Evolutionary conservation across 179 eudicot species (phyloP).

Genomic region (Silene vulgaris): DNA sequence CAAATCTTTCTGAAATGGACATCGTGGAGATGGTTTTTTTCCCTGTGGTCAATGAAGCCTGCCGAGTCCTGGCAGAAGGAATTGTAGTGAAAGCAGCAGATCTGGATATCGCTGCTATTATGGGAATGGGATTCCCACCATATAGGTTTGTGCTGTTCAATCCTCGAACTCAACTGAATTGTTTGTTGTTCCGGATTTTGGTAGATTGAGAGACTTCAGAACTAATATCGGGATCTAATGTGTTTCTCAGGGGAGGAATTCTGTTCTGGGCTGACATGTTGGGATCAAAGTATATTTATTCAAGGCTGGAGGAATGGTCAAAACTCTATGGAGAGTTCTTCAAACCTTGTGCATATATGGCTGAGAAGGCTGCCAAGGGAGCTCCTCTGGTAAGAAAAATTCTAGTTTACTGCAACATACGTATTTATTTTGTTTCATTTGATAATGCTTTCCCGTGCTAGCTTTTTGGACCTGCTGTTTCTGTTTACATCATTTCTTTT

Average conservation of each 20-base stretch:
- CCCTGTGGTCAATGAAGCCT: conserved; percentile 91
- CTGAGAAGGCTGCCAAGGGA: conserved; percentile 73
- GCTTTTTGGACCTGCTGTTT: not conserved
- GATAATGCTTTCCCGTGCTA: not conserved
- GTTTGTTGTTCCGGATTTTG: not conserved
- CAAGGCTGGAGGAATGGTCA: conserved; percentile 75
- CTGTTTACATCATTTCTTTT: not conserved
- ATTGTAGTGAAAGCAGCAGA: conserved; percentile 89
- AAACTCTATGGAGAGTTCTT: conserved; percentile 64
- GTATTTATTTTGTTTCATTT: not conserved
- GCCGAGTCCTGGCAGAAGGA: conserved; percentile 84
- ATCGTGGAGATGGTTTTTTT: conserved; percentile 88
- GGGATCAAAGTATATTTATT: conserved; percentile 70
- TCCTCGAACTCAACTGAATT: not conserved
- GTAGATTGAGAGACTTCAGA: not conserved
- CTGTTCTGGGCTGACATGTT: conserved; percentile 80
- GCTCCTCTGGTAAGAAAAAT: conserved; percentile 59
- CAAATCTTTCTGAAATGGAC: conserved; percentile 66
- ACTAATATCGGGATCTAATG: not conserved
- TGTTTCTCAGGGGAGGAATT: conserved; percentile 62
- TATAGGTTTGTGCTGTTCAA: conserved; percentile 53
- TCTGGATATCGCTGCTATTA: conserved; percentile 72
- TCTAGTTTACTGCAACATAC: not conserved
- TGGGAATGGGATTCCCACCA: conserved; percentile 98
- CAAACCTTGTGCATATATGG: conserved; percentile 78